Conservation (phyloP, 2,329 filamentous ascomycete species). For the Pseudocercospora eumusae region DNA sequence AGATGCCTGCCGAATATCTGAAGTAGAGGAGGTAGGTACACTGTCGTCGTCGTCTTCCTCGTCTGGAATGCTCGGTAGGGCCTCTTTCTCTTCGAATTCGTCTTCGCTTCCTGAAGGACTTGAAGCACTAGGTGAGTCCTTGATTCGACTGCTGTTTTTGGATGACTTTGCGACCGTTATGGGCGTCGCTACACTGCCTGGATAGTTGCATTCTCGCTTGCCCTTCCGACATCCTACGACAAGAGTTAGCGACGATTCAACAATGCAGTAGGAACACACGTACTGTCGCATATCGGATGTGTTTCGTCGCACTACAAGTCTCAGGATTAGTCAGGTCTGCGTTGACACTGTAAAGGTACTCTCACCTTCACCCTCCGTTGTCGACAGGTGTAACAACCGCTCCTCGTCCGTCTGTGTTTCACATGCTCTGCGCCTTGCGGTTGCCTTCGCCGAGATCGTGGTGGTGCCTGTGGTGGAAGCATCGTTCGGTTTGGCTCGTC, state of each 20-base stretch:
- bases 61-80: slow-evolving; percentile 48
- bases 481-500: slow-evolving; percentile 35
- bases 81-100: slow-evolving; percentile 44
- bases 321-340: slow-evolving; percentile 23
- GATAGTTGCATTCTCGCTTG: slow-evolving; percentile 85
- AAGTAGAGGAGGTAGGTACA: slow-evolving; percentile 30
- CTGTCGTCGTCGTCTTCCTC: slow-evolving; percentile 47
- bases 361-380: slow-evolving; percentile 76
- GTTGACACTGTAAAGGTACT: slow-evolving; percentile 2
- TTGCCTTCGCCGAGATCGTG: slow-evolving; percentile 35
- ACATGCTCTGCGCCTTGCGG: slow-evolving; percentile 63
- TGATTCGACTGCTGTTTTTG: slow-evolving; percentile 49
- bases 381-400: slow-evolving; percentile 91
- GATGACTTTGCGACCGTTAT: slow-evolving; percentile 48
- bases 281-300: slow-evolving; percentile 79
- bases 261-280: slow-evolving; percentile 36
- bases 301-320: slow-evolving; percentile 77
- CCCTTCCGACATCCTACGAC: slow-evolving; percentile 81
- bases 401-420: slow-evolving; percentile 90
- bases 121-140: slow-evolving; percentile 47
- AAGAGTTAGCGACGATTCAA: slow-evolving; percentile 18
- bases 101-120: slow-evolving; percentile 55
- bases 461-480: slow-evolving; percentile 30
- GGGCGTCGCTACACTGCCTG: slow-evolving; percentile 62
- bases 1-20: slow-evolving; percentile 41